These are phyloP conservation scores for Claviceps sorghi DNA, from an alignment of 2,329 filamentous ascomycete genomes.

Conservation along the genomic window DNA sequence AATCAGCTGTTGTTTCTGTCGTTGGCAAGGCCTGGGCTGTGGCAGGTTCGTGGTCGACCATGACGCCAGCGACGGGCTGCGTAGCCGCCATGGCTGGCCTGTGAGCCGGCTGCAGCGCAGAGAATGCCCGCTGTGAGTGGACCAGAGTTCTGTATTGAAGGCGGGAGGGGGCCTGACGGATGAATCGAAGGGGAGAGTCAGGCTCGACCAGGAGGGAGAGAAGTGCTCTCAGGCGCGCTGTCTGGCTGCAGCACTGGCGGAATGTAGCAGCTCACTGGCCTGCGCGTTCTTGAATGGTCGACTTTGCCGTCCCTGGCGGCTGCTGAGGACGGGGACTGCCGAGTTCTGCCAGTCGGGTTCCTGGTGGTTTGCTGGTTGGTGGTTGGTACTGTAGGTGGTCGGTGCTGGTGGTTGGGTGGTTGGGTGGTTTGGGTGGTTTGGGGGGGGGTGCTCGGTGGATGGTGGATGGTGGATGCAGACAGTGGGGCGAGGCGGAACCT, in stretches of 20 bases:
- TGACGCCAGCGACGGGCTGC: neutral
- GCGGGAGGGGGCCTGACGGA: neutral
- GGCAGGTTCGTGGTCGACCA: neutral
- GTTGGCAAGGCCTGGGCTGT: neutral
- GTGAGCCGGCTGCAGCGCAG: neutral
- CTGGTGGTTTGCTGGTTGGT: neutral
- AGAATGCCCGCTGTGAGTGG: neutral
- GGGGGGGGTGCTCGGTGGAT: neutral
- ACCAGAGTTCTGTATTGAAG: neutral
- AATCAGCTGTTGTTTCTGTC: neutral
- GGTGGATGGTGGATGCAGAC: neutral
- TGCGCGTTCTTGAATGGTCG: neutral
- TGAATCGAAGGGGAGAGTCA: neutral
- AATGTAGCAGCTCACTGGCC: neutral
- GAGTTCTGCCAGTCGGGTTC: neutral
- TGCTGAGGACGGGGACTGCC: neutral
- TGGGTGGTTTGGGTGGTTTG: too few relatives aligned
- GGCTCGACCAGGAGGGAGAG: neutral
- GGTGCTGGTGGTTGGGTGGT: neutral
- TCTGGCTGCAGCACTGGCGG: neutral
- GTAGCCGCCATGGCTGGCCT: constrained; percentile 3
- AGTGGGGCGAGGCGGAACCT: neutral
- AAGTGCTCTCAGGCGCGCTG: neutral
- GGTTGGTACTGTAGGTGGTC: too few relatives aligned
- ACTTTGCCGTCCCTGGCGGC: neutral